phyloP scores from a whole-genome alignment of 805 yeast species.

The Candida odintsovae region DNA sequence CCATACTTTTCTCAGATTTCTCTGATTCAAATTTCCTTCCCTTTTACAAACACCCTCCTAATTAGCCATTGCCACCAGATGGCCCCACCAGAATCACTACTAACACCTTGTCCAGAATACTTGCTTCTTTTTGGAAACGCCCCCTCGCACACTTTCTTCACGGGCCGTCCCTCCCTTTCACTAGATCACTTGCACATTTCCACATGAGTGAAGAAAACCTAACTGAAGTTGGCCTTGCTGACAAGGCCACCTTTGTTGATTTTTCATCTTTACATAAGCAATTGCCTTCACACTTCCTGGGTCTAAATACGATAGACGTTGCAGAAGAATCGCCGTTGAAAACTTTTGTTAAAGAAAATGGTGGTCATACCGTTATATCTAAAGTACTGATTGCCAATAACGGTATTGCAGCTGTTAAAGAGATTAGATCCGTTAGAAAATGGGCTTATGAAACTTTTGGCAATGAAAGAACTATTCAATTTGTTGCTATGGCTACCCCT shows the following conservation, averaged over 20 bases:
- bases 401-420: constrained; percentile 99
- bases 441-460: constrained; percentile 99
- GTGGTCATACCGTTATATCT: constrained; percentile 93
- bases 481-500: constrained; percentile 99
- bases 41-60: neutral
- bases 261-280: constrained; percentile 30
- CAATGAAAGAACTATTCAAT: constrained; percentile 86
- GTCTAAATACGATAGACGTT: constrained; percentile 67
- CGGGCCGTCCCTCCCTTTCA: constrained; percentile 4
- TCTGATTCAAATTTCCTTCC: too few relatives aligned
- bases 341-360: constrained; percentile 77
- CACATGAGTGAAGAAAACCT: constrained; percentile 37
- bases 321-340: constrained; percentile 78
- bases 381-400: constrained; percentile 92
- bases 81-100: neutral
- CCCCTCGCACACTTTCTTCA: constrained; percentile 2
- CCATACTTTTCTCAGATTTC: too few relatives aligned
- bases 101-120: constrained; percentile 3
- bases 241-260: constrained; percentile 25
- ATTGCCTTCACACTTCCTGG: constrained; percentile 73
- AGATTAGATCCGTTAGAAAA: constrained; percentile 93
- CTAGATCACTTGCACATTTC: neutral
- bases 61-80: neutral
- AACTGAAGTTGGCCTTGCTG: constrained; percentile 28
- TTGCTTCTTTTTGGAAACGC: constrained; percentile 2